Evolutionary conservation across 2,329 filamentous ascomycete genomes (phyloP), one percentile per base, ranked within the genome.

Genomic region (Rhynchosporium secalis): DNA sequence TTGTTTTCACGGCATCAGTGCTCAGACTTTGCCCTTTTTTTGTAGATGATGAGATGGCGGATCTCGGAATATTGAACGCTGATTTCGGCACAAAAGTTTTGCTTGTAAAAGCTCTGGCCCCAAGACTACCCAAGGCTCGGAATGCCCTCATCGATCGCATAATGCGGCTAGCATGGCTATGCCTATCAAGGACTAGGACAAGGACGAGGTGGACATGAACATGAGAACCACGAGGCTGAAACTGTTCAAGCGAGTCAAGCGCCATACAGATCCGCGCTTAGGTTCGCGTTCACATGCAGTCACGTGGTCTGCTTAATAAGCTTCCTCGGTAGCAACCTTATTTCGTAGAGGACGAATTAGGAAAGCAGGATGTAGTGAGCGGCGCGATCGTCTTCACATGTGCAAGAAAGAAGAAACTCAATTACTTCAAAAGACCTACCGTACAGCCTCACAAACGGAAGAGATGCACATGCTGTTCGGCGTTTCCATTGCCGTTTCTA

Each of bases 131-230:
- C 43, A 41, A 26, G 4, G 31, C 55, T 31, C 47, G 41, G 10
- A 64, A 56, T n/a, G 31, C 26, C 61, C 36, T 68, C 68, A 69
- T 69, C 38, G 49, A 49, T 26, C n/a, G 51, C 38, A 10, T 40
- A 46, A 29, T 55, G 60, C 28, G 10, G 29, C 33, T 28, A 28
- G 43, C 29, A 33, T 33, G 13, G 41, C 40, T 41, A 49, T 56
- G 38, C 33, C 33, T 6, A 1, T 36, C 33, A 10, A 36, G 33
- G 33, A 36, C 33, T 36, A 36, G 5, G 33, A 36, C 6, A 5
- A 36, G 33, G 6, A 36, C 20, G 20, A 20, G 20, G 20, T 20
- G 20, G 20, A 20, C 20, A 55, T 59, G 20, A 10, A 12, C 4
- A 40, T 3, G 10, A 33, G 20, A 46, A 31, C 43, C 52, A 36